Evolutionary conservation across 352 stramenopile species (phyloP), one percentile per base, ranked within the genome.

Genomic region (Globisporangium orthogonon): DNA sequence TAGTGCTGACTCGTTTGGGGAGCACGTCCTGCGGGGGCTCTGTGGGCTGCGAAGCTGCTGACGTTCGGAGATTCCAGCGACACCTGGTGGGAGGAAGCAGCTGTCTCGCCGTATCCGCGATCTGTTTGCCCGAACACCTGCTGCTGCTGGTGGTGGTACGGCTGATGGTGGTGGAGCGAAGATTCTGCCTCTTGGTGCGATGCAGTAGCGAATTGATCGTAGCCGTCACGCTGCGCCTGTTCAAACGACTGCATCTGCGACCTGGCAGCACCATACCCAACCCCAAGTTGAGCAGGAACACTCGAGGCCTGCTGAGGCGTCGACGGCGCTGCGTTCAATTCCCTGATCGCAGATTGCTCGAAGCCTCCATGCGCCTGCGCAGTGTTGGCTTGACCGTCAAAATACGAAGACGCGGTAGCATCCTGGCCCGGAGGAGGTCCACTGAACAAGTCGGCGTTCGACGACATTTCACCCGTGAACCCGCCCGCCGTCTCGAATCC

Each of bases 121-220:
- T 15, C 29, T 7, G 47, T 23, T 18, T 52, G 43, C 5, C 18
- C 44, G 13, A 49, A 49, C 18, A 7, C 18, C n/a, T 65, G 48
- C n/a, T 65, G 47, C 9, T 65, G 54, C 7, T 78, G 63, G 14
- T 69, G 58, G 3, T 78, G 63, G 14, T 69, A 56, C 28, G 52
- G 37, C 31, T 44, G 49, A 10, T 45, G 33, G 6, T 54, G 45
- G 29, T 49, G 44, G n/a, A 31, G 31, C 7, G n/a, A 49, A 10
- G 44, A 7, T 6, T 49, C 18, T 9, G 17, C n/a, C 7, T 10
- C 44, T 29, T 49, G n/a, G 18, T 49, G 28, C 6, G n/a, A 2
- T 29, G 44, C 28, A 14, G 44, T 11, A 1, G 7, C 23, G 10
- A 49, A 49, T 18, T 30, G 43, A 10, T 17, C 41, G 41, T 47